Conservation (phyloP, 352 stramenopile species). For the Pythium monospermum region DNA sequence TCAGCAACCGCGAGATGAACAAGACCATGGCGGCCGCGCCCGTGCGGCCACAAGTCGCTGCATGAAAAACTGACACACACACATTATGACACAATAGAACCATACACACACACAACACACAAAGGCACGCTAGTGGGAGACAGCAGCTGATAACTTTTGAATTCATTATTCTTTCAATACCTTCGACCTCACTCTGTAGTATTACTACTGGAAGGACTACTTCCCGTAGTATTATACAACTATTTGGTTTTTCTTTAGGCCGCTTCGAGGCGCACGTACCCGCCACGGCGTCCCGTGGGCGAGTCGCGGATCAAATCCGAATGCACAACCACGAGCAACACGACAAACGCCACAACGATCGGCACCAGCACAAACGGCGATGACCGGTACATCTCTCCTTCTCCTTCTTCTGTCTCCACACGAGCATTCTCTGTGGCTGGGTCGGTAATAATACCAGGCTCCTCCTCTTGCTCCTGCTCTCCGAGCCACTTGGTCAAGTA, state of each 20-base stretch:
- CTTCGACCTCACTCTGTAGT: neutral
- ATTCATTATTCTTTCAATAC: neutral
- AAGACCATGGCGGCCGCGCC: conserved; percentile 33
- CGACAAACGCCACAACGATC: conserved; percentile 49
- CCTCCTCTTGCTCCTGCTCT: neutral
- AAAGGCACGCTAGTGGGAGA: too few species aligned
- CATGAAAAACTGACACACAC: conserved; percentile 2
- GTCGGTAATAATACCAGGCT: too few species aligned
- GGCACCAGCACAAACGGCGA: conserved; percentile 70
- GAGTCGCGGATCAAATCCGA: conserved; percentile 51
- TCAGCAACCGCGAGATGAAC: conserved; percentile 75
- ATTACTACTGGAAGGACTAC: neutral
- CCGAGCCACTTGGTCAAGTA: conserved; percentile 64
- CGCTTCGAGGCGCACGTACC: conserved; percentile 34
- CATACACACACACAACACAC: too few species aligned
- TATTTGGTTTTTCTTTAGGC: neutral
- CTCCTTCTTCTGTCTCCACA: neutral
- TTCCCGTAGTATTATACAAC: neutral
- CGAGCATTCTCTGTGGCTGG: too few species aligned
- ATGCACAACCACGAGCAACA: conserved; percentile 47
- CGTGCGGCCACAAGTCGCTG: conserved; percentile 11
- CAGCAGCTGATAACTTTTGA: too few species aligned
- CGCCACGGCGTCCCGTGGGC: conserved; percentile 17
- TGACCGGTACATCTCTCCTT: conserved; percentile 26
- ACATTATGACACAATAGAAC: neutral